Conservation (phyloP, 805 yeast species). For the Limtongia smithiae region DNA sequence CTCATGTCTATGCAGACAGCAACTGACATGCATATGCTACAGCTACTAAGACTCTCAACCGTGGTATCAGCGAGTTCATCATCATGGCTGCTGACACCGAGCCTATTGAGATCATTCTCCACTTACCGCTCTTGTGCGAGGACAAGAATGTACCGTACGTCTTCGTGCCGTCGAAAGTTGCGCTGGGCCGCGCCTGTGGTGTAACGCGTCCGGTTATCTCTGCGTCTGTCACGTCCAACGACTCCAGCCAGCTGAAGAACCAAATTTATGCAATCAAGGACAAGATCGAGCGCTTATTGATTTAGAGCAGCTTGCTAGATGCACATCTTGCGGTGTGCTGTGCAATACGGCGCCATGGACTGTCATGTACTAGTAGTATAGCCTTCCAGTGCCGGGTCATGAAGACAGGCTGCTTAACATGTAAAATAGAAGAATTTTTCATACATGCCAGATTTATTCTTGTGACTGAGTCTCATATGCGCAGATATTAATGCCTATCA, state of each 20-base stretch:
- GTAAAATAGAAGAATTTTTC: no score
- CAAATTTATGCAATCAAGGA: slow-evolving; percentile 97
- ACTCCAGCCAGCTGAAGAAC: slow-evolving; percentile 94
- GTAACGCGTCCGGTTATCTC: slow-evolving; percentile 99
- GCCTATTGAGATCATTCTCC: slow-evolving; percentile 97
- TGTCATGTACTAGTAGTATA: no score
- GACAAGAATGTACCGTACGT: slow-evolving; percentile 99
- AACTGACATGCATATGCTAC: neutral
- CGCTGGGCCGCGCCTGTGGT: slow-evolving; percentile 99
- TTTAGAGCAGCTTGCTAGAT: slow-evolving; percentile 44
- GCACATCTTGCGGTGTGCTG: no score
- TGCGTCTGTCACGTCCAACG: slow-evolving; percentile 97
- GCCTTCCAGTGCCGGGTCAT: no score
- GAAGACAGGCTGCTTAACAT: no score
- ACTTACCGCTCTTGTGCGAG: slow-evolving; percentile 95
- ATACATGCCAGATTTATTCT: no score
- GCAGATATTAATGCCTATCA: no score
- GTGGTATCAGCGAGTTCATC: slow-evolving; percentile 28
- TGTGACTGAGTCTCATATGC: no score
- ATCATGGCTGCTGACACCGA: slow-evolving; percentile 98
- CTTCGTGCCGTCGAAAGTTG: slow-evolving; percentile 96
- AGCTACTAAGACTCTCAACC: slow-evolving; percentile 30
- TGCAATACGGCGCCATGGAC: no score
- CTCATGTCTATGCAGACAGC: neutral
- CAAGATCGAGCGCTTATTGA: slow-evolving; percentile 96